These are phyloP conservation scores for Leccinum variicolor DNA, from an alignment of 768 basidiomycete genomes.

Conservation along the genomic window DNA sequence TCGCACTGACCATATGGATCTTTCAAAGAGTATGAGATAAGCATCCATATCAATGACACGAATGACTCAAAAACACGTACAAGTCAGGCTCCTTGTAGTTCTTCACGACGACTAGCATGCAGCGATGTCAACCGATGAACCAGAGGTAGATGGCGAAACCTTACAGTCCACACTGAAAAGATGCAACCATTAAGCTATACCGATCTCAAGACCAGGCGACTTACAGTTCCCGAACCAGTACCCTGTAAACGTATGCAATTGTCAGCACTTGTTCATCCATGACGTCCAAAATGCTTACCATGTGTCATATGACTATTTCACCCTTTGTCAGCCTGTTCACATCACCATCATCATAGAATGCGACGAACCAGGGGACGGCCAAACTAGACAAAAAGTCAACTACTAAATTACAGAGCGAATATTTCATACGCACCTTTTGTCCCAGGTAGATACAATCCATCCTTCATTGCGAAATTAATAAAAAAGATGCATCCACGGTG, in stretches of 20 bases:
- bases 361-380: slow-evolving; percentile 68
- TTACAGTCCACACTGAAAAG: slow-evolving; percentile 65
- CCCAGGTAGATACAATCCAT: slow-evolving; percentile 97
- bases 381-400: slow-evolving; percentile 43
- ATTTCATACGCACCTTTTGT: slow-evolving; percentile 65
- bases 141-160: slow-evolving; percentile 14
- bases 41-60: neutral
- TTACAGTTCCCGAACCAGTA: slow-evolving; percentile 72
- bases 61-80: slow-evolving; percentile 39
- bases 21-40: slow-evolving; percentile 25
- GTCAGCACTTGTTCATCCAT: slow-evolving; percentile 3
- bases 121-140: neutral
- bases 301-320: slow-evolving; percentile 50
- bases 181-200: neutral
- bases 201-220: slow-evolving; percentile 25
- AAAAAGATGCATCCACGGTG: neutral
- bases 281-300: slow-evolving; percentile 38
- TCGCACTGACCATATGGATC: slow-evolving; percentile 75
- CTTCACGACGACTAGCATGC: slow-evolving; percentile 60
- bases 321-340: slow-evolving; percentile 1
- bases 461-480: slow-evolving; percentile 32
- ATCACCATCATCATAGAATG: neutral
- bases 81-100: slow-evolving; percentile 76
- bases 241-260: slow-evolving; percentile 37
- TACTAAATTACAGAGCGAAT: neutral